phyloP scores from a whole-genome alignment of 495 filamentous ascomycete genomes.

The Penicillium angulare region DNA sequence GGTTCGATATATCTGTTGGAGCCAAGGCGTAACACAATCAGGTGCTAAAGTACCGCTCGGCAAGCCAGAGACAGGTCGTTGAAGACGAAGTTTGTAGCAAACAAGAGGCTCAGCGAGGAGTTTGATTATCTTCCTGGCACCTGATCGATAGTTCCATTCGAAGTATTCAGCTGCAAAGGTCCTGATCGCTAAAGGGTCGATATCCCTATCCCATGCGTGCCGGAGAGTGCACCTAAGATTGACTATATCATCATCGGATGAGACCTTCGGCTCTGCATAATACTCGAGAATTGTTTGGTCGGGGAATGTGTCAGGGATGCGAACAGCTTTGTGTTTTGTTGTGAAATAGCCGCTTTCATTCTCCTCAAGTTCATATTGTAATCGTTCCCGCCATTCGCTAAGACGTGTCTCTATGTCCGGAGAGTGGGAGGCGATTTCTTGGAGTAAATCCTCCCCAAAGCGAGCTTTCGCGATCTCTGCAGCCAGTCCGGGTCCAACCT shows the following conservation, averaged over 20 bases:
- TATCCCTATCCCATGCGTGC: slow-evolving; percentile 59
- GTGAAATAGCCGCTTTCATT: slow-evolving; percentile 85
- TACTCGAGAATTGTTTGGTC: slow-evolving; percentile 74
- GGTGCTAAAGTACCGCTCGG: slow-evolving; percentile 26
- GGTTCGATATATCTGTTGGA: slow-evolving; percentile 60
- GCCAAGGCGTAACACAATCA: slow-evolving; percentile 33
- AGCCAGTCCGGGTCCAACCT: slow-evolving; percentile 82
- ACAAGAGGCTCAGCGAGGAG: slow-evolving; percentile 78
- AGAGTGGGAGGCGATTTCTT: slow-evolving; percentile 47
- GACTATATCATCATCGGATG: slow-evolving; percentile 56
- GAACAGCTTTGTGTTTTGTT: slow-evolving; percentile 67
- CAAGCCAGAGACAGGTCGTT: slow-evolving; percentile 24
- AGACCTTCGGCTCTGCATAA: slow-evolving; percentile 84
- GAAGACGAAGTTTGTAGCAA: slow-evolving; percentile 57
- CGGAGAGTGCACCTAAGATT: slow-evolving; percentile 45
- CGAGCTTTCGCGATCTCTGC: slow-evolving; percentile 88
- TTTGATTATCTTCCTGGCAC: slow-evolving; percentile 81
- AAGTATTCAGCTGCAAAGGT: slow-evolving; percentile 75
- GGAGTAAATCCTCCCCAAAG: slow-evolving; percentile 77
- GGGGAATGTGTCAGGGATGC: slow-evolving; percentile 80
- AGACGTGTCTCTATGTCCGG: slow-evolving; percentile 48
- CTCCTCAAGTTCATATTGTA: slow-evolving; percentile 72
- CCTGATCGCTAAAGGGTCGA: slow-evolving; percentile 68
- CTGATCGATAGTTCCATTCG: slow-evolving; percentile 75
- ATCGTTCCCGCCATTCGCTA: slow-evolving; percentile 67